Evolutionary conservation across 2,329 filamentous ascomycete species (phyloP).

Genomic region (Colletotrichum noveboracense): DNA sequence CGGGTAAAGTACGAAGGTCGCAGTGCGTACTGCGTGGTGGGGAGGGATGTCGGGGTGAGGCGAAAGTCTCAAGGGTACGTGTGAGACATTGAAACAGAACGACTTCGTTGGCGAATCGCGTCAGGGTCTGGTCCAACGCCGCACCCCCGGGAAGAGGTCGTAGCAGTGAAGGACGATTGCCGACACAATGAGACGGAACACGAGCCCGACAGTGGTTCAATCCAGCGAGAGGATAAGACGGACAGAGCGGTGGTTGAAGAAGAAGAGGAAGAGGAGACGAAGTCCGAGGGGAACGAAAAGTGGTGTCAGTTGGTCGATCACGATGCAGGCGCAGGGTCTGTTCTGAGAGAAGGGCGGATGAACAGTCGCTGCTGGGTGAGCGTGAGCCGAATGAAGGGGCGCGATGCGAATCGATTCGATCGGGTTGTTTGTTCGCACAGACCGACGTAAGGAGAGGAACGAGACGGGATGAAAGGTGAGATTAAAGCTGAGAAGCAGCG

Average conservation of each 20-base stretch:
- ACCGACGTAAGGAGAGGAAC: constrained; percentile 15
- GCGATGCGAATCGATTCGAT: constrained; percentile 1
- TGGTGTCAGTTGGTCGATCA: not conserved
- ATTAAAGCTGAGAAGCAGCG: constrained; percentile 3
- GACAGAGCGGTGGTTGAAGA: not conserved
- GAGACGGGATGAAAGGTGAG: constrained; percentile 16
- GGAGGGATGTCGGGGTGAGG: not conserved
- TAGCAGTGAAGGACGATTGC: not conserved
- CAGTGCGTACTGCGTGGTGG: not conserved
- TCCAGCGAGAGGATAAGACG: not conserved
- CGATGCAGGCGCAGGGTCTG: not conserved
- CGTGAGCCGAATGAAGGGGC: not conserved
- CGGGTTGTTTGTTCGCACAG: constrained; percentile 8
- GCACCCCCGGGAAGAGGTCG: not conserved
- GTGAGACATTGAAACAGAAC: constrained; percentile 16
- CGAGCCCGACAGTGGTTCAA: not conserved
- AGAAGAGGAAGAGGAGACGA: not conserved
- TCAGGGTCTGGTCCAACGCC: not conserved
- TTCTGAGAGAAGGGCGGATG: not conserved
- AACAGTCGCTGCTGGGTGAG: not conserved
- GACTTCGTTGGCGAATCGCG: constrained; percentile 10
- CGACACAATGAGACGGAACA: constrained; percentile 6
- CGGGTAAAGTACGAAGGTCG: not conserved
- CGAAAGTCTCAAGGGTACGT: constrained; percentile 3
- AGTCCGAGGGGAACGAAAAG: not conserved